A percentile compares a stretch with the other conserved stretches of the same genome.
These are phyloP conservation scores for Schrenkiella parvula DNA, from an alignment of 345 rosid species.

Conservation along the genomic window DNA sequence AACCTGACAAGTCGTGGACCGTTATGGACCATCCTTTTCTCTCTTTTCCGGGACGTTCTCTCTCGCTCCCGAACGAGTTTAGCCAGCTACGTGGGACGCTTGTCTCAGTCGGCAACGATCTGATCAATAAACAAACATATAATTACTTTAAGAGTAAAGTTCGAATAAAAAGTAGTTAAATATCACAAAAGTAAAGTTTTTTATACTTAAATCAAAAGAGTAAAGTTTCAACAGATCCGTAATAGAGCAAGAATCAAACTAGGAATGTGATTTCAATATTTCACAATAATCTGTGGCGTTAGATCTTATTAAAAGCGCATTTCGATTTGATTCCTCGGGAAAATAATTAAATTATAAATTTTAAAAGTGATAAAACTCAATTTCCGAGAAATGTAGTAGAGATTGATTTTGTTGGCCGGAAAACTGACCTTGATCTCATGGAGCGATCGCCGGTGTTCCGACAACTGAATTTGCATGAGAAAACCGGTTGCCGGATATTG, in stretches of 20 bases:
- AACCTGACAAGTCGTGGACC: conserved; percentile 87
- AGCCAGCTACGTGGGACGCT: conserved; percentile 62
- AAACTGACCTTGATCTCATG: conserved; percentile 65
- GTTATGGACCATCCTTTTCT: conserved; percentile 93
- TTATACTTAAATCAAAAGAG: no score
- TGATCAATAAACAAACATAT: conserved; percentile 23
- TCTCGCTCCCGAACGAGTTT: conserved; percentile 78
- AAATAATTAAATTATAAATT: neutral
- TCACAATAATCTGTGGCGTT: neutral
- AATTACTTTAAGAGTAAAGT: neutral
- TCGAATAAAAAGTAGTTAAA: neutral
- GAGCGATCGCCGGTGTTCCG: conserved; percentile 63
- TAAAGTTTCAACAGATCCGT: conserved; percentile 12
- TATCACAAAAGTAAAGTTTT: no score
- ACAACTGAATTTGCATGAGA: conserved; percentile 89
- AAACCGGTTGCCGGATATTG: conserved; percentile 79
- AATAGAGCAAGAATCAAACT: neutral
- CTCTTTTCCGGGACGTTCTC: conserved; percentile 68
- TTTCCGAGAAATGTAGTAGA: neutral
- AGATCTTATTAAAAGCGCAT: neutral
- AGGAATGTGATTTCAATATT: conserved; percentile 7
- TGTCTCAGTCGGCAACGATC: conserved; percentile 56
- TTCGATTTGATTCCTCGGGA: conserved; percentile 19
- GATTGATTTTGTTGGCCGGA: neutral
- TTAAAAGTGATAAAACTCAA: neutral